Base-by-base conservation (phyloP, 352 stramenopile genomes). In the Vaucheria bursata region DNA sequence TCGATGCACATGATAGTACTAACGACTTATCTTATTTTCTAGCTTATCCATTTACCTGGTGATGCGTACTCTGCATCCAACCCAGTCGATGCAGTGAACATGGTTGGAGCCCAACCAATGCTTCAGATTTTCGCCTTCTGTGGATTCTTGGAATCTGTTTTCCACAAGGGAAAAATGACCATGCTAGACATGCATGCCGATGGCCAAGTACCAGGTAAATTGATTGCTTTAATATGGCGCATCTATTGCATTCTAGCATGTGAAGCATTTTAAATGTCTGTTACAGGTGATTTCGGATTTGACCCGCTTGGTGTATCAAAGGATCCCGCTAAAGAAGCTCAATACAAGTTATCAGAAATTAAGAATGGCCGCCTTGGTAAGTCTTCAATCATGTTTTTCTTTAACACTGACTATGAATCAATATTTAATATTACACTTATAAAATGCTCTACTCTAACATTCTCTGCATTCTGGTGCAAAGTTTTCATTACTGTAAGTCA, bases 81-180 rank as follows among this genome's bases (percentile, higher is more conserved):
- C 80, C 76, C 76, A 31, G 77, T 85, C n/a, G 78, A 85, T 39
- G 80, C 80, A n/a, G 74, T 85, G 74, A 70, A 53, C 50, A 70
- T 68, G 36, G 80, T 85, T 29, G 80, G 80, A 4, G 40, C 77
- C 3, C 71, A 82, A 35, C 80, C 80, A n/a, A 81, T 85, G 73
- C 53, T 84, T 36, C 80, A 85, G 73, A 85, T 85, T 69, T 85
- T 85, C 49, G 31, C 52, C 34, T 85, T 85, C 80, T 82, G 71
- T 53, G 80, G 80, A 35, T 85, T 79, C 45, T 74, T 85, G 5
- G 80, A 85, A 37, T 84, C 53, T 39, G 79, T 50, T 1, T 78
- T 84, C 65, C 72, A 85, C 80, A 84, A 85, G 76, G 80, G 80
- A 1, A 85, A 85, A 78, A 83, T 85, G 77, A 85, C 77, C 4